Base-by-base conservation (phyloP, 176 grass and related monocot species). In the Bromus sterilis region DNA sequence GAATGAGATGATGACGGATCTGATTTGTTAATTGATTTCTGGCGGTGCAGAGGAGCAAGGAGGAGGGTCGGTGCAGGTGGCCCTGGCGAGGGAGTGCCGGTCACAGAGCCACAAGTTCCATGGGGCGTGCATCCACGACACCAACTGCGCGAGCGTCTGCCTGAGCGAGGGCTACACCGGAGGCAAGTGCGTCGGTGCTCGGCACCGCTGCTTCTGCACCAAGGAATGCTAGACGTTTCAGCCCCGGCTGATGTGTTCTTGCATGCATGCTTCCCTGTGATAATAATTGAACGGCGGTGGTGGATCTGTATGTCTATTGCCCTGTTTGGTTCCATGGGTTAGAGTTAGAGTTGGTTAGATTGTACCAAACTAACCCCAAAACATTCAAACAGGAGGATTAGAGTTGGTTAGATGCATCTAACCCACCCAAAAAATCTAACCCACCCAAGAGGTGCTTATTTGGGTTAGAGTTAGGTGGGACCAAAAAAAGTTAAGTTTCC, bases 121-220 rank as follows among this genome's bases (percentile, higher is more conserved):
- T 80, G 91, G 91, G 18, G 2, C 87, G 1, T 93, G 84, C 35
- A 16, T 82, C 11, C 56, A 15, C 12, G 29, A 59, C 2, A 11
- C 41, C 35, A 93, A 93, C 65, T 87, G 91, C 4, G 84, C 46
- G 13, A 87, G 11, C 6, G 77, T 93, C 35, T 93, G 91, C 76
- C 10, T 32, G 36, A 82, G 81, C 1, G 91, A 93, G 75, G 91
- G 91, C 28, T 93, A 89, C 76, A 15, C 31, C 3, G 76, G 64
- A 11, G 84, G 91, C 34, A 73, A 25, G 7, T 93, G 91, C 48
- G 30, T 39, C 1, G 91, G 87, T 13, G 16, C 87, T 9, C 91
- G 84, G 20, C 70, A 28, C 29, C 73, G 71, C 15, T 93, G 91
- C 58, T 84, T 82, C 53, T 89, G 91, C 78, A 82, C 64, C 56